Evolutionary conservation across 306 rosid species (phyloP), one percentile per base, ranked within the genome.

Genomic region (Trifolium fragiferum): DNA sequence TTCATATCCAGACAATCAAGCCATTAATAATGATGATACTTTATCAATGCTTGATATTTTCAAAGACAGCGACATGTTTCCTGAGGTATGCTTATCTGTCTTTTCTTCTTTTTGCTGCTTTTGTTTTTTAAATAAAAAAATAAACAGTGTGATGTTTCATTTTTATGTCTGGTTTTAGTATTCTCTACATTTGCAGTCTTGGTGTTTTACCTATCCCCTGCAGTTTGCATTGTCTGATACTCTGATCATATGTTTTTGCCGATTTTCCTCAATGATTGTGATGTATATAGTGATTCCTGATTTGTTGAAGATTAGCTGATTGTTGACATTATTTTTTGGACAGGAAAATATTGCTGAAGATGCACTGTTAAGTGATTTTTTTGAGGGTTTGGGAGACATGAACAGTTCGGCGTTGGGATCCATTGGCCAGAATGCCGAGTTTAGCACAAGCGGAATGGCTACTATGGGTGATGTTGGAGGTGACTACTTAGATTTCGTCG

Each of bases 11-110:
- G 27, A 15, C 30, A 51, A 74, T 40, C 63, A 50, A 61, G 51
- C 53, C 51, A 50, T 46, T 40, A 43, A 44, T 16, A 11, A 44
- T 38, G 85, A 78, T 46, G 80, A 80, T 75, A 21, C 72, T 55
- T 16, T 37, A 58, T 7, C 74, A 1, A 6, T 68, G 74, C 14
- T 62, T 33, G 83, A 73, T 14, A 30, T 20, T 58, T 80, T 74
- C 38, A 14, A 27, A 3, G 89, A 78, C 60, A 69, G 62, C 0
- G 73, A 12, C 66, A 25, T 23, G 33, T 12, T 27, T 25, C 16
- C 14, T 59, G 70, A 88, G 93, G 96, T 88, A 62, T 57, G 70
- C 64, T n/a, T 19, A 43, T 70, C 38, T 46, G 41, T 54, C 30
- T 41, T 15, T 27, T 61, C 57, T n/a, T 78, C 44, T 19, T n/a